A percentile compares a stretch with the other conserved stretches of the same genome.
These are phyloP conservation scores for Geotrichum histeridarum DNA, from an alignment of 1,139 yeast genomes.

Conservation along the genomic window DNA sequence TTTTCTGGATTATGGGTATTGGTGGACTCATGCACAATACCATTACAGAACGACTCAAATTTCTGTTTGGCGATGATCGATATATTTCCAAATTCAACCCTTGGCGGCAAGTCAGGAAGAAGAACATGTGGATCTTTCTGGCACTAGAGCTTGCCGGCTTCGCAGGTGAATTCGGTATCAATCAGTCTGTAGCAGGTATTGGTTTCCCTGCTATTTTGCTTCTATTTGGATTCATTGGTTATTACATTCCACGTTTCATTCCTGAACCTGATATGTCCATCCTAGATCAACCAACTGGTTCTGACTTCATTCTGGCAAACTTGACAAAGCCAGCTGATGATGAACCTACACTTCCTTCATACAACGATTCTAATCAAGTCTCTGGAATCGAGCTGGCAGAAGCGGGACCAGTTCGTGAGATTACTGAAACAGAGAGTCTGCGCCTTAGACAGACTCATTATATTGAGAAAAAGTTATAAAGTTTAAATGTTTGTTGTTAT, in stretches of 20 bases:
- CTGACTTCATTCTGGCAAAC: constrained; percentile 47
- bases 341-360: not conserved
- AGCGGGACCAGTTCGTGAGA: not conserved
- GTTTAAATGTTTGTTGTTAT: not conserved
- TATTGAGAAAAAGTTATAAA: not conserved
- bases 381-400: too few species aligned
- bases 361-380: too few species aligned
- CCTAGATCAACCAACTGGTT: constrained; percentile 73
- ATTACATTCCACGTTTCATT: constrained; percentile 57
- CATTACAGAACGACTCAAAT: constrained; percentile 58
- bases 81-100: constrained; percentile 36
- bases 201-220: constrained; percentile 89
- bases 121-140: constrained; percentile 52
- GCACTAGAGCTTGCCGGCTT: constrained; percentile 60
- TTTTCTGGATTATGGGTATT: constrained; percentile 89
- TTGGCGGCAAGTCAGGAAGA: constrained; percentile 31
- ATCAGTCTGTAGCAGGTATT: constrained; percentile 84
- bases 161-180: constrained; percentile 70
- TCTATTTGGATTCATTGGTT: constrained; percentile 58
- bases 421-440: not conserved
- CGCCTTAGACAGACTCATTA: not conserved
- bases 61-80: constrained; percentile 55
- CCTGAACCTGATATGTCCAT: constrained; percentile 54
- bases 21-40: constrained; percentile 68
- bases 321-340: constrained; percentile 19